A percentile compares a stretch with the other conserved stretches of the same genome.
These are phyloP conservation scores for Stagonosporopsis cucurbitacearum DNA, from an alignment of 2,329 filamentous ascomycete genomes.

Conservation along the genomic window DNA sequence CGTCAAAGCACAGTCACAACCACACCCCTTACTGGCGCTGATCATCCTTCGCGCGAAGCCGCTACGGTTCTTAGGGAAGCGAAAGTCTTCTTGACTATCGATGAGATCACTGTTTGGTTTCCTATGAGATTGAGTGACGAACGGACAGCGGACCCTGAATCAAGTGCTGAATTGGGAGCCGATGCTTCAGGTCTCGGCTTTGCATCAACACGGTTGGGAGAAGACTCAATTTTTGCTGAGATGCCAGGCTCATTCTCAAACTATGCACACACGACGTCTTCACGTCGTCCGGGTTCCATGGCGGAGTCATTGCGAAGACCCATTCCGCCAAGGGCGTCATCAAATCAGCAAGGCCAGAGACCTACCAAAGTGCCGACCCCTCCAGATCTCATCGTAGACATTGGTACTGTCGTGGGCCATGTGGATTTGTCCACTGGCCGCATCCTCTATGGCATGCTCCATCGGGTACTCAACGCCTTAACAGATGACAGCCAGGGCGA, in stretches of 20 bases:
- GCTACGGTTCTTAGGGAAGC: conserved; percentile 27
- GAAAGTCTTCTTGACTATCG: conserved; percentile 45
- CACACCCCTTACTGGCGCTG: conserved; percentile 18
- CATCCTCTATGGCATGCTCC: conserved; percentile 43
- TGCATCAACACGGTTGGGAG: conserved; percentile 37
- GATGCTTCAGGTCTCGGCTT: conserved; percentile 33
- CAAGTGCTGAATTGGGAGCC: conserved; percentile 14
- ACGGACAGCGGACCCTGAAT: conserved; percentile 1
- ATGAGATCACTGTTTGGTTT: conserved; percentile 49
- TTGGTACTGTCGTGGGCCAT: conserved; percentile 45
- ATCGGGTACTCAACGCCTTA: conserved; percentile 32
- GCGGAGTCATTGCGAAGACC: conserved; percentile 32
- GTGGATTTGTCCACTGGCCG: conserved; percentile 46
- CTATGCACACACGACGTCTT: conserved; percentile 53
- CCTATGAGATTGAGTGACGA: conserved; percentile 38
- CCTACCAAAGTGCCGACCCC: conserved; percentile 16
- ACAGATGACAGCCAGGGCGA: conserved; percentile 13
- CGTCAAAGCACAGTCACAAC: conserved; percentile 31
- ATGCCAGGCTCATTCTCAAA: conserved; percentile 58
- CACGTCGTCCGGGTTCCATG: conserved; percentile 34
- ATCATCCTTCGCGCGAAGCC: conserved; percentile 2
- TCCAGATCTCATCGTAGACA: conserved; percentile 36
- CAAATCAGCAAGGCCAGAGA: conserved; percentile 15
- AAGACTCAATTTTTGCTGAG: conserved; percentile 49
- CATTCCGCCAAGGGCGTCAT: conserved; percentile 14